These are phyloP conservation scores for Bassia scoparia DNA, from an alignment of 148 eudicot species.

Conservation along the genomic window DNA sequence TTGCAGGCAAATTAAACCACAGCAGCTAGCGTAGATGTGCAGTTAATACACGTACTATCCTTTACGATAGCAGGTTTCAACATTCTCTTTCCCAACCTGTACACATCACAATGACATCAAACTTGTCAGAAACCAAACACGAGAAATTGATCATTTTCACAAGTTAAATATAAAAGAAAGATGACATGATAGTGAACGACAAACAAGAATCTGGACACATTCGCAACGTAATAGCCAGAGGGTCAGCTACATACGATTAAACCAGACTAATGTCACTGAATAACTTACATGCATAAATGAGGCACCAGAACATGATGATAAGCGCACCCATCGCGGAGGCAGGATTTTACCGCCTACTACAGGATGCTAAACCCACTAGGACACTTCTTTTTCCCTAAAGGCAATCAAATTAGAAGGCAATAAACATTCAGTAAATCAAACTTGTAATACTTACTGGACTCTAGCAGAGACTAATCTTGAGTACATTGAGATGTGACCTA, in stretches of 20 bases:
- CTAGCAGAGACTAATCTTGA: slow-evolving; percentile 59
- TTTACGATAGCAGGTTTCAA: slow-evolving; percentile 91
- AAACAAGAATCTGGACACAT: not conserved
- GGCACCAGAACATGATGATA: too few relatives aligned
- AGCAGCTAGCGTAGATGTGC: slow-evolving; percentile 99
- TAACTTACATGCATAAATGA: too few relatives aligned
- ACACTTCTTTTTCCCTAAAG: slow-evolving; percentile 67
- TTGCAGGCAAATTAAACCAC: slow-evolving; percentile 96
- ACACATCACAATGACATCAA: slow-evolving; percentile 12
- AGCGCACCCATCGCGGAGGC: too few relatives aligned
- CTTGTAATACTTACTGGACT: slow-evolving; percentile 50
- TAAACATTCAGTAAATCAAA: slow-evolving; percentile 48
- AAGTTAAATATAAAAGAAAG: not conserved
- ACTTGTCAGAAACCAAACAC: slow-evolving; percentile 15
- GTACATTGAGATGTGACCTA: slow-evolving; percentile 69
- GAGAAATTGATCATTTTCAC: not conserved
- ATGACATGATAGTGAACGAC: too few relatives aligned
- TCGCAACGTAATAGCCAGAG: slow-evolving; percentile 16
- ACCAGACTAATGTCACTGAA: too few relatives aligned
- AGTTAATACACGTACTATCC: slow-evolving; percentile 93
- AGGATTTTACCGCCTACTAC: too few relatives aligned
- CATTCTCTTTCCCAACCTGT: slow-evolving; percentile 93
- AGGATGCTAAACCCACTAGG: slow-evolving; percentile 94
- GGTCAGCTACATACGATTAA: too few relatives aligned
- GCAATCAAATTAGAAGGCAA: slow-evolving; percentile 86